Evolutionary conservation across 108 stramenopile genomes (phyloP).

Genomic region (Cyclotella cryptica): DNA sequence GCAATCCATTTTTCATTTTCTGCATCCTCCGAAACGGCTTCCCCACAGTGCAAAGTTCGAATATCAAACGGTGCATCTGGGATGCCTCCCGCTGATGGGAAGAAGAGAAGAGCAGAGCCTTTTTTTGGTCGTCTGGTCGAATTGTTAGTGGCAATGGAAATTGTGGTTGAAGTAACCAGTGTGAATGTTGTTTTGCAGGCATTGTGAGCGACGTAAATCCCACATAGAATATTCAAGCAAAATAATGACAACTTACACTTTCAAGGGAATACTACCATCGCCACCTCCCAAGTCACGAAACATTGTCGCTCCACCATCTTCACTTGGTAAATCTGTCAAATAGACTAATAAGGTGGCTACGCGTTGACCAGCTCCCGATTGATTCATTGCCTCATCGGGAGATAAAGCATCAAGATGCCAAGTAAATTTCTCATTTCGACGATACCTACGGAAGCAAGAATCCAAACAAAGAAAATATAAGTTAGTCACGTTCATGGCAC

Average conservation of each 20-base stretch:
- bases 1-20: slow-evolving; percentile 82
- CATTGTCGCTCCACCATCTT: slow-evolving; percentile 80
- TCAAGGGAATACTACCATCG: slow-evolving; percentile 48
- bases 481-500: not conserved
- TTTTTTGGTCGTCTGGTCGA: slow-evolving; percentile 65
- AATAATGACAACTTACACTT: slow-evolving; percentile 48
- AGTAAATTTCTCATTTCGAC: slow-evolving; percentile 78
- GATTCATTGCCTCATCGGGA: slow-evolving; percentile 47
- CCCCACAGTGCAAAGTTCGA: slow-evolving; percentile 83
- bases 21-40: slow-evolving; percentile 62
- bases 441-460: slow-evolving; percentile 41
- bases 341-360: slow-evolving; percentile 84
- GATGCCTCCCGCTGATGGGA: slow-evolving; percentile 84
- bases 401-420: slow-evolving; percentile 88
- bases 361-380: slow-evolving; percentile 69
- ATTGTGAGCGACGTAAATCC: no score
- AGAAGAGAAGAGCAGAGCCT: slow-evolving; percentile 85
- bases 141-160: not conserved
- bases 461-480: not conserved
- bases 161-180: not conserved
- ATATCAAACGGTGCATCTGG: slow-evolving; percentile 79
- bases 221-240: not conserved
- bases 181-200: not conserved
- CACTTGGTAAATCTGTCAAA: slow-evolving; percentile 60
- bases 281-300: slow-evolving; percentile 73